These are phyloP conservation scores for Oryza punctata DNA, from an alignment of 176 grass and related monocot species.

Conservation along the genomic window DNA sequence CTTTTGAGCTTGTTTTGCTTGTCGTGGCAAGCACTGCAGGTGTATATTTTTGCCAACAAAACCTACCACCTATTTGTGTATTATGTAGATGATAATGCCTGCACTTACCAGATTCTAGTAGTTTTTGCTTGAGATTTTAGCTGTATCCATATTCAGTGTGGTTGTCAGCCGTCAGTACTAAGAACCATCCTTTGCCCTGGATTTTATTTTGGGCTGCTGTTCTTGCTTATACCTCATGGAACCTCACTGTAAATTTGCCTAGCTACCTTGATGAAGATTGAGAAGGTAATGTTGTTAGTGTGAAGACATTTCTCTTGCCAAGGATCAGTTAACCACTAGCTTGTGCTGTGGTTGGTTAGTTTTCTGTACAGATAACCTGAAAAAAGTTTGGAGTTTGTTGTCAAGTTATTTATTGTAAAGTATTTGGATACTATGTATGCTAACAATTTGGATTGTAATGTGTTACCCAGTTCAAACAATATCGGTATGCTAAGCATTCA, in stretches of 20 bases:
- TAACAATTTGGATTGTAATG: not conserved
- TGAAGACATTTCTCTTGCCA: not conserved
- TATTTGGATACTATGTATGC: not conserved
- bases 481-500: not conserved
- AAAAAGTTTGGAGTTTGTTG: not conserved
- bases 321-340: not conserved
- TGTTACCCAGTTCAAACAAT: not conserved
- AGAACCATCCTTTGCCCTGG: not conserved
- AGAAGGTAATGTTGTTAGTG: not conserved
- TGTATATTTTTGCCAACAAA: not conserved
- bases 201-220: not conserved
- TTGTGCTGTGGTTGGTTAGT: not conserved
- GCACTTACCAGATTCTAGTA: slow-evolving; percentile 1
- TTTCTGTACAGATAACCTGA: not conserved
- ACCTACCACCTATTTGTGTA: not conserved
- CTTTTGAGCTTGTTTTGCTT: not conserved
- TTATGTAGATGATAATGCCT: not conserved
- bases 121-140: not conserved
- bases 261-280: not conserved
- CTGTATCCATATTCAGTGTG: not conserved
- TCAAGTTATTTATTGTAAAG: not conserved
- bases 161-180: not conserved
- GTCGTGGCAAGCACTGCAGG: not conserved
- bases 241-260: slow-evolving; percentile 1
- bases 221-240: not conserved